Base-by-base conservation (phyloP, 2,329 filamentous ascomycete species). In the Massarina eburnea region DNA sequence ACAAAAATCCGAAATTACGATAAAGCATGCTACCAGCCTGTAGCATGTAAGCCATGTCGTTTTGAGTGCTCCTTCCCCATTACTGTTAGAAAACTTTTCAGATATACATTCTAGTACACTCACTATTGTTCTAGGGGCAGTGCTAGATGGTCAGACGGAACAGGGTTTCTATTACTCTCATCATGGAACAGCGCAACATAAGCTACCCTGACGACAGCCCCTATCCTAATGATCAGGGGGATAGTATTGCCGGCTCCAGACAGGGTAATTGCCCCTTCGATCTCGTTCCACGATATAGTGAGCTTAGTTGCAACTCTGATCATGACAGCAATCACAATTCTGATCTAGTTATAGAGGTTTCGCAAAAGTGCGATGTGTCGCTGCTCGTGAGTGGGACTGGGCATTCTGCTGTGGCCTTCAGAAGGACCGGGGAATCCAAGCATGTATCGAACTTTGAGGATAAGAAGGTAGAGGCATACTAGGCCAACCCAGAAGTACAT, bases 201-300 rank as follows among this genome's bases (percentile, higher is more conserved):
- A 6, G 57, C 14, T 6, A 57, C 39, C 7, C 54, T 47, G 19
- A 57, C 33, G 14, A 51, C 17, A 26, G 47, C 34, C 6, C 27
- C 48, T 5, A 59, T 21, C 4, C 56, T 52, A 14, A 57, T 54
- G 33, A 53, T 15, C 30, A 60, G 51, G 9, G 55, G 55, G n/a
- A 61, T 60, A 8, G 50, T 55, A 26, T 60, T 53, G 1, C 49
- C 54, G 6, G 46, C 55, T 4, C 48, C 30, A 9, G 43, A 30
- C 7, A 60, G 44, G 3, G 45, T 43, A 19, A 49, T 50, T 1
- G 55, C 49, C 8, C 36, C 44, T 19, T 41, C 32, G 26, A 58
- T 58, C 27, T 57, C 40, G 39, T 60, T 60, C 53, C 51, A 58
- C 2, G 32, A 18, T 15, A 60, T 57, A n/a, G 51, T 57, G 3